Conservation (phyloP, 805 yeast species). For the Ogataea neopini region DNA sequence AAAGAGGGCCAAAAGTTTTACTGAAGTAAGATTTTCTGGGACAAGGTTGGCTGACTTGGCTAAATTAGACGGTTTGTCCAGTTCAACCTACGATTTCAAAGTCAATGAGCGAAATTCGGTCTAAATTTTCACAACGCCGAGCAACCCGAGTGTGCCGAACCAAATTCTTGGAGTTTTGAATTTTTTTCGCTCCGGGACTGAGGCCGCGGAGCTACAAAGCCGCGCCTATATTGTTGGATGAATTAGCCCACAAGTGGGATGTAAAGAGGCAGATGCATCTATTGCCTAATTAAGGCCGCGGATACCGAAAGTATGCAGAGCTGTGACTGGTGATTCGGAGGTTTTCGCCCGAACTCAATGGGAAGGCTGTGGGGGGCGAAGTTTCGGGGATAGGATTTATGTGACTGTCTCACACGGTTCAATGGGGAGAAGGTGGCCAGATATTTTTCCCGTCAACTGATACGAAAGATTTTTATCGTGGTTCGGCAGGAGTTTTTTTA, state of each 20-base stretch:
- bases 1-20: not conserved
- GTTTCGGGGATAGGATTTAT: no score
- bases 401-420: not conserved
- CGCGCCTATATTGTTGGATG: not conserved
- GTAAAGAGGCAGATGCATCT: not conserved
- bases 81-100: not conserved
- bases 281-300: not conserved
- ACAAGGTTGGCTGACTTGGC: not conserved
- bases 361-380: not conserved
- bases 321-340: constrained; percentile 1
- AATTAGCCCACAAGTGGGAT: not conserved
- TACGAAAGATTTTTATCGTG: no score
- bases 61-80: no score
- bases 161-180: not conserved
- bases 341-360: not conserved
- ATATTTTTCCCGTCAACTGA: no score
- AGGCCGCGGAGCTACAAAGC: not conserved
- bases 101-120: not conserved
- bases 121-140: constrained; percentile 1
- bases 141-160: constrained; percentile 2
- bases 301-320: not conserved
- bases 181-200: not conserved
- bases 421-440: not conserved
- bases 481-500: no score
- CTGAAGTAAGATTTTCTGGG: no score